phyloP scores from a whole-genome alignment of 169 alveolate species.

The Plasmodium ovale region DNA sequence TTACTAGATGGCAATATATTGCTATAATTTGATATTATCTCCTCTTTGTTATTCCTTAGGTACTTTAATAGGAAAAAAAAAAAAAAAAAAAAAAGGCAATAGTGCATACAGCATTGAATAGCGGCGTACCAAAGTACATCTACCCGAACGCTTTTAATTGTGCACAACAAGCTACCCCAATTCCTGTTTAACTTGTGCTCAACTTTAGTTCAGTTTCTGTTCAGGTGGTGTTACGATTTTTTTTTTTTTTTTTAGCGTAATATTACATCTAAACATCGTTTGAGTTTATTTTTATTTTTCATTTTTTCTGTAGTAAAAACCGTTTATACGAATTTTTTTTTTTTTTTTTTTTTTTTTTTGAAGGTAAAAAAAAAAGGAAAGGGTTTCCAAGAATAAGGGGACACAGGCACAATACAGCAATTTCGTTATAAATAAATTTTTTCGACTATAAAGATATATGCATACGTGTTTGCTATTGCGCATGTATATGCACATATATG shows the following conservation, averaged over 20 bases:
- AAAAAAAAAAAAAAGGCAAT: too few species aligned
- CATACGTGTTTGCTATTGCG: background rate
- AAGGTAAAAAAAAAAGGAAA: too few species aligned
- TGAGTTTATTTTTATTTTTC: constrained; percentile 70
- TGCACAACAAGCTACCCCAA: too few species aligned
- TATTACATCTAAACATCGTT: constrained; percentile 73
- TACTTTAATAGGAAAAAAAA: constrained; percentile 10
- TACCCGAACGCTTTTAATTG: too few species aligned
- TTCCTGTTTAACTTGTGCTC: background rate
- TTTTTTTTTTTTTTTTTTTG: background rate
- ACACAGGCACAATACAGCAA: background rate
- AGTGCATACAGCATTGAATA: too few species aligned
- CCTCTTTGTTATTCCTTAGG: constrained; percentile 39
- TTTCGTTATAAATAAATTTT: too few species aligned
- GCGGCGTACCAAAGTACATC: too few species aligned
- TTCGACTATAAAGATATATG: background rate
- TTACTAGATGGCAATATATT: constrained; percentile 32
- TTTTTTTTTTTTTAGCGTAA: background rate
- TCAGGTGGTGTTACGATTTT: background rate
- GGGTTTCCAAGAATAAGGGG: background rate
- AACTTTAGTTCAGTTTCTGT: background rate
- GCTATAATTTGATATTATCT: constrained; percentile 17
- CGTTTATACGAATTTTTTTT: background rate
- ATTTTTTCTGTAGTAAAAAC: constrained; percentile 22
- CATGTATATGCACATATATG: background rate